phyloP scores from a whole-genome alignment of 805 yeast species.

The Saccharomyces paradoxus region DNA sequence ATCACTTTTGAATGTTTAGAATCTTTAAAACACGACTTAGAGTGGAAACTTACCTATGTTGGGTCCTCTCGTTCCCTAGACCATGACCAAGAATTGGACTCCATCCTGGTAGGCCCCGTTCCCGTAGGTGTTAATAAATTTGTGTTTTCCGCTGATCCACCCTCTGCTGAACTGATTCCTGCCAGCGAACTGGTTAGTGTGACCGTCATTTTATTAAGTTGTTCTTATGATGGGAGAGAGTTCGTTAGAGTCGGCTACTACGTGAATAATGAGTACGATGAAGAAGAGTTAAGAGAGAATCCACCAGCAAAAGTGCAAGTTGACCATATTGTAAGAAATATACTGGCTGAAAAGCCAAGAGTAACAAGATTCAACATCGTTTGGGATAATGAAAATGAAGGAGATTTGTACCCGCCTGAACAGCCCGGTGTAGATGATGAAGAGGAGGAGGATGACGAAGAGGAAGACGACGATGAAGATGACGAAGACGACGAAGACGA shows the following conservation, averaged over 20 bases:
- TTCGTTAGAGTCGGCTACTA: constrained; percentile 97
- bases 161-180: constrained; percentile 91
- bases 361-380: constrained; percentile 94
- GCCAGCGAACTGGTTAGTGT: constrained; percentile 92
- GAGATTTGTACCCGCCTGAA: constrained; percentile 71
- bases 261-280: constrained; percentile 93
- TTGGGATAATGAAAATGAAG: constrained; percentile 76
- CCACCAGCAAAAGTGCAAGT: constrained; percentile 93
- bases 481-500: constrained; percentile 40
- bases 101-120: constrained; percentile 95
- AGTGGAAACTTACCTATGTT: constrained; percentile 95
- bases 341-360: constrained; percentile 93
- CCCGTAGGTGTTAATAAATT: constrained; percentile 96
- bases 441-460: constrained; percentile 60
- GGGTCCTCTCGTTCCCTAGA: constrained; percentile 92
- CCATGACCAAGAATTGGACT: constrained; percentile 94
- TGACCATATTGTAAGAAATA: constrained; percentile 87
- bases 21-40: constrained; percentile 74
- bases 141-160: constrained; percentile 90
- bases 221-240: constrained; percentile 88
- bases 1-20: constrained; percentile 96
- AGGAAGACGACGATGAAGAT: constrained; percentile 48
- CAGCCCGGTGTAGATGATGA: constrained; percentile 57
- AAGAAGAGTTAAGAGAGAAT: constrained; percentile 84
- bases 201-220: constrained; percentile 85